These are phyloP conservation scores for Decorospora gaudefroyi DNA, from an alignment of 2,329 filamentous ascomycete genomes.

Conservation along the genomic window DNA sequence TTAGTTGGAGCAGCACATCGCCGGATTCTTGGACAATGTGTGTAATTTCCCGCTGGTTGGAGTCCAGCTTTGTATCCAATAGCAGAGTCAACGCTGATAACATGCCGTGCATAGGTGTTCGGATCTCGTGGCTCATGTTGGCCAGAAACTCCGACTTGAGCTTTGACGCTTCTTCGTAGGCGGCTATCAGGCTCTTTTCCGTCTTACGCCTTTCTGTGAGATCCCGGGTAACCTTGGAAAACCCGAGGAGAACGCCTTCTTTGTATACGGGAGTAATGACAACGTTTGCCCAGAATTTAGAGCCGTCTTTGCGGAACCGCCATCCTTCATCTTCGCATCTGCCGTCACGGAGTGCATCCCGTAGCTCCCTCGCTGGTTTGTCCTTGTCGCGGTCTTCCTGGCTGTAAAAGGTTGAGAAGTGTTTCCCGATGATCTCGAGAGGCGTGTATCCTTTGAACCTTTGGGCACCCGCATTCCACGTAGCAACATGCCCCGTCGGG, in stretches of 20 bases:
- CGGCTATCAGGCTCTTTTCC: constrained; percentile 60
- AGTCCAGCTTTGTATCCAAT: constrained; percentile 57
- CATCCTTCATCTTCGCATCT: constrained; percentile 64
- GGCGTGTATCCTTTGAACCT: constrained; percentile 61
- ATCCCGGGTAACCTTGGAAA: constrained; percentile 63
- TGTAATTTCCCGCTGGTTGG: constrained; percentile 61
- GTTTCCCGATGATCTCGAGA: constrained; percentile 61
- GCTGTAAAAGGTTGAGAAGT: constrained; percentile 63
- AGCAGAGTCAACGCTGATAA: constrained; percentile 63
- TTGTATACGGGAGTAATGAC: constrained; percentile 62
- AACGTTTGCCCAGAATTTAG: constrained; percentile 63
- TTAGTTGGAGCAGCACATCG: constrained; percentile 62
- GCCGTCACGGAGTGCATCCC: constrained; percentile 59
- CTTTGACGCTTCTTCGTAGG: constrained; percentile 66
- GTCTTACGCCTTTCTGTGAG: constrained; percentile 60
- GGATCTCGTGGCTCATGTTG: constrained; percentile 68
- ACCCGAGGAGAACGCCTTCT: constrained; percentile 59
- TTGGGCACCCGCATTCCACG: constrained; percentile 63
- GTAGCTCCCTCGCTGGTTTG: constrained; percentile 59
- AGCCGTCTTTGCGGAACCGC: constrained; percentile 63
- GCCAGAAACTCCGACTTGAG: constrained; percentile 65
- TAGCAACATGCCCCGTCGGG: constrained; percentile 58
- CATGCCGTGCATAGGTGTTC: constrained; percentile 67
- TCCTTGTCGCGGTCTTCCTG: constrained; percentile 55
- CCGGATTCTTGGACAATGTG: constrained; percentile 64